Percentiles rank a stretch among this genome's conserved stretches.
Evolutionary conservation across 768 basidiomycete species (phyloP).

Genomic region (Mycena kentingensis): DNA sequence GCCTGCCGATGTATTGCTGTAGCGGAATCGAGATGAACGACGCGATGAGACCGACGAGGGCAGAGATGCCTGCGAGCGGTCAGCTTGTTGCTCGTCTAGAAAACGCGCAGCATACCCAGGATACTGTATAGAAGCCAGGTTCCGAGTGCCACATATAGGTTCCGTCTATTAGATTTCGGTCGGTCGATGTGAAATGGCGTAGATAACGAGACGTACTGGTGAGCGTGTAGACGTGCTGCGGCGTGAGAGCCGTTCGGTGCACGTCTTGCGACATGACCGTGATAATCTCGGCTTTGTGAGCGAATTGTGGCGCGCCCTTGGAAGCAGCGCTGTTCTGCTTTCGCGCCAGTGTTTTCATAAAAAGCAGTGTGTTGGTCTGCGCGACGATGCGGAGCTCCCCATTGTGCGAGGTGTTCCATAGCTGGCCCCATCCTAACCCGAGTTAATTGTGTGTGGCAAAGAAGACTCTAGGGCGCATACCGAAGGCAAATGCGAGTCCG

Average conservation of each 20-base stretch:
- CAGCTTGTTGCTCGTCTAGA: not conserved
- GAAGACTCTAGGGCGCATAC: not conserved
- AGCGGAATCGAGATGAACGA: constrained; percentile 5
- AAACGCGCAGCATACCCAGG: not conserved
- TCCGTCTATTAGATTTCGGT: constrained; percentile 6
- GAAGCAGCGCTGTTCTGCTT: constrained; percentile 44
- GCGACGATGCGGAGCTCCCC: constrained; percentile 58
- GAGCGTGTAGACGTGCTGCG: constrained; percentile 6
- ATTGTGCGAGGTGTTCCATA: constrained; percentile 53
- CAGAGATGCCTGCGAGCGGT: constrained; percentile 1
- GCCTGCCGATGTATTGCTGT: constrained; percentile 7
- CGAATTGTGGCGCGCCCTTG: not conserved
- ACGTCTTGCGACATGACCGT: constrained; percentile 15
- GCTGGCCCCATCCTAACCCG: constrained; percentile 37
- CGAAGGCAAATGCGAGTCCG: not conserved
- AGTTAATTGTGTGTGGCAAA: not conserved
- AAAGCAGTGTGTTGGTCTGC: constrained; percentile 66
- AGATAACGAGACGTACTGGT: not conserved
- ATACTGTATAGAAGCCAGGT: constrained; percentile 9
- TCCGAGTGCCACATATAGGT: constrained; percentile 1
- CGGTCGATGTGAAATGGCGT: not conserved
- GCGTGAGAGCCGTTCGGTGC: not conserved
- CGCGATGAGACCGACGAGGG: constrained; percentile 5
- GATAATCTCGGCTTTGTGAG: constrained; percentile 6
- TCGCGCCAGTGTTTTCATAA: constrained; percentile 66